Percentiles rank a stretch among this genome's conserved stretches.
Conservation (phyloP, 345 rosid genomes). For the Camelina hispida region DNA sequence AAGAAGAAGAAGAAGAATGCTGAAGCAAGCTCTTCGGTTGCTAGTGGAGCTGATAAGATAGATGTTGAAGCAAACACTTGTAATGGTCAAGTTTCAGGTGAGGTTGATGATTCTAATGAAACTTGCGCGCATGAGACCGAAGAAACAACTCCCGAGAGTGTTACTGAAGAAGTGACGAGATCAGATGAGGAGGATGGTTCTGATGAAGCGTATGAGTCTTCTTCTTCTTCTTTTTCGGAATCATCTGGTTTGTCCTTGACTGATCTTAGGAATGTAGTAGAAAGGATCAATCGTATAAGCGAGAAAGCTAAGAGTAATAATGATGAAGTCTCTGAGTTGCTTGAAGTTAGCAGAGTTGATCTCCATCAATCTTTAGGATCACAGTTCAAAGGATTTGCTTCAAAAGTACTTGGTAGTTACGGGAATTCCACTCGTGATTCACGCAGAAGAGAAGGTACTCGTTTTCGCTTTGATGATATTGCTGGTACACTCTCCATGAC, state of each 20-base stretch:
- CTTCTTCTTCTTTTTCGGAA: constrained; percentile 29
- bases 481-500: constrained; percentile 31
- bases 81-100: constrained; percentile 9
- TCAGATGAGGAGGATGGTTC: constrained; percentile 10
- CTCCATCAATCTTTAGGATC: constrained; percentile 39
- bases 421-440: background rate
- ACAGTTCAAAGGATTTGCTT: constrained; percentile 36
- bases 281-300: constrained; percentile 24
- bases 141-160: constrained; percentile 2
- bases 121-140: background rate
- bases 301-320: constrained; percentile 11
- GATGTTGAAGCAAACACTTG: constrained; percentile 21
- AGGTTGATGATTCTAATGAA: background rate
- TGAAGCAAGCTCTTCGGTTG: background rate
- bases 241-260: background rate
- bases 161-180: constrained; percentile 6
- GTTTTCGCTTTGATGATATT: constrained; percentile 24
- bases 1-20: constrained; percentile 12
- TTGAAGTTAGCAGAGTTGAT: constrained; percentile 42
- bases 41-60: constrained; percentile 11
- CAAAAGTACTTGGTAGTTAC: constrained; percentile 13
- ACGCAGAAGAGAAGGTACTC: background rate
- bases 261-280: constrained; percentile 33
- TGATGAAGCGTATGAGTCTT: constrained; percentile 32
- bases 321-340: constrained; percentile 30